Evolutionary conservation across 2,329 filamentous ascomycete genomes (phyloP), one percentile per base, ranked within the genome.

Genomic region (Verticillium dahliae): DNA sequence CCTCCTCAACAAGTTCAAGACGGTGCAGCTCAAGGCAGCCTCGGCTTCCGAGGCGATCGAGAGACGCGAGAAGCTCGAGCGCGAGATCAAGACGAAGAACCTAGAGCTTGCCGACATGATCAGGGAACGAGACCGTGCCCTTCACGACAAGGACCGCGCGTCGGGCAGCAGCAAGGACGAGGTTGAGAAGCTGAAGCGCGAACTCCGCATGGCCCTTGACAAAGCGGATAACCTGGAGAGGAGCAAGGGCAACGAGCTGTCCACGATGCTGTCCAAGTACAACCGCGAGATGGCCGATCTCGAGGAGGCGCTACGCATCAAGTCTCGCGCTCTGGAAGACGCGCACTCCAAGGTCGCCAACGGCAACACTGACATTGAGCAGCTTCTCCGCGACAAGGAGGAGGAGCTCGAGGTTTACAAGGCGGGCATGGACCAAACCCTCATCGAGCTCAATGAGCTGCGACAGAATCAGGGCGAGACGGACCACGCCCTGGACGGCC

Each of bases 51-150:
- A 99, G 78, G 95, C 95, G 1, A 97, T 98, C 65, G 95, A 98
- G 62, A 88, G 86, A 68, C 89, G 94, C 9, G 95, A 99, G 79
- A 97, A 96, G 80, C 83, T 99, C 59, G 92, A 98, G 78, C 90
- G 94, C 38, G 95, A 99, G 78, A 90, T 99, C 74, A 99, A 99
- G 85, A 97, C 94, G 35, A 99, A 99, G 85, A 99, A 99, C 72
- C 81, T 99, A n/a, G 95, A 99, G 75, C 79, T 99, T 64, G 95
- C 95, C 37, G 92, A 98, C 74, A 98, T 99, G 95, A 99, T 99
- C 66, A 87, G 95, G 54, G 95, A 99, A 78, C 85, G 95, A 68
- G 95, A 99, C 72, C 87, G 95, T 66, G 95, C 95, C 35, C 78
- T 97, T 59, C 92, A 98, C 71, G 95, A 99, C 65, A 92, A 93